Evolutionary conservation across 208 protist genomes (phyloP).

Genomic region (Leishmania gerbilli): DNA sequence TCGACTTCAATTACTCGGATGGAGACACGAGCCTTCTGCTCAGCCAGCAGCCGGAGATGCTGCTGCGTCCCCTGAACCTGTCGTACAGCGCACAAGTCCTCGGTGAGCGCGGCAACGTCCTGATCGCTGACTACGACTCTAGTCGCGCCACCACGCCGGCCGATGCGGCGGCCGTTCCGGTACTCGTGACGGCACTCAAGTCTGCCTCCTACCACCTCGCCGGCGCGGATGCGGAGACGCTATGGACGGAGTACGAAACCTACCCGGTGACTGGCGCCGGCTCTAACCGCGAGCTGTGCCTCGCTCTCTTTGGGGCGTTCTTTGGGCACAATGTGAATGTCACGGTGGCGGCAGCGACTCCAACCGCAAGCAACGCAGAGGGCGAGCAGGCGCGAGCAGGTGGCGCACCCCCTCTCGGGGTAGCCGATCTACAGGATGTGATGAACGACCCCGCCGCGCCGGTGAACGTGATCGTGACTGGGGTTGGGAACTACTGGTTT

Average conservation of each 20-base stretch:
- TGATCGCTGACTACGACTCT: slow-evolving; percentile 64
- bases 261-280: slow-evolving; percentile 42
- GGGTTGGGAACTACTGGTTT: slow-evolving; percentile 79
- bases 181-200: slow-evolving; percentile 68
- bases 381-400: not conserved
- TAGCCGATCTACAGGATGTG: not conserved
- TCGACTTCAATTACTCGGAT: slow-evolving; percentile 28
- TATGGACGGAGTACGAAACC: slow-evolving; percentile 88
- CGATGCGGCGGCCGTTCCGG: slow-evolving; percentile 57
- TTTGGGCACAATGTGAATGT: slow-evolving; percentile 36
- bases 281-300: slow-evolving; percentile 43
- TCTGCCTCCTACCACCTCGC: slow-evolving; percentile 64
- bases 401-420: not conserved
- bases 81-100: slow-evolving; percentile 72
- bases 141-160: slow-evolving; percentile 30
- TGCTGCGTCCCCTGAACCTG: slow-evolving; percentile 47
- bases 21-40: slow-evolving; percentile 32
- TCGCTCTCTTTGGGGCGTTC: slow-evolving; percentile 76
- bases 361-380: not conserved
- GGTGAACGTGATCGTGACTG: slow-evolving; percentile 49
- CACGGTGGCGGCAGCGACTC: not conserved
- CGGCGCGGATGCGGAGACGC: slow-evolving; percentile 61
- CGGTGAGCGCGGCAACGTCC: slow-evolving; percentile 66
- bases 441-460: slow-evolving; percentile 6
- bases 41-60: slow-evolving; percentile 27